A percentile compares a stretch with the other conserved stretches of the same genome.
These are phyloP conservation scores for Candida argentea DNA, from an alignment of 805 yeast species.

Conservation along the genomic window DNA sequence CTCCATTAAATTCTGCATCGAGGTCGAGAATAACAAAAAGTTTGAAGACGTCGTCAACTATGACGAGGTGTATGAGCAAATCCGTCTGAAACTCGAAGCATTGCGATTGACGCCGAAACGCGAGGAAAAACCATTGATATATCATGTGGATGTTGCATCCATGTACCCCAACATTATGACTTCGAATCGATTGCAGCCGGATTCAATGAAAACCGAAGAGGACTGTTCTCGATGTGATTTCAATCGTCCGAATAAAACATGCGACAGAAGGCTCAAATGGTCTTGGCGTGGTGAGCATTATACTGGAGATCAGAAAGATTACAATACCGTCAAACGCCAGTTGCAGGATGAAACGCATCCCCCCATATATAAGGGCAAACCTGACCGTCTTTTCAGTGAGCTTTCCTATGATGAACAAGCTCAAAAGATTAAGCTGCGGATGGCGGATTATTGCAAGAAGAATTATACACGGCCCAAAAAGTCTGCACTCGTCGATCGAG, in stretches of 20 bases:
- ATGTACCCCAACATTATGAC: slow-evolving; percentile 99
- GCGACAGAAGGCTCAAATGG: slow-evolving; percentile 92
- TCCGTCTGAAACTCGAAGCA: slow-evolving; percentile 44
- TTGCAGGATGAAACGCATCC: slow-evolving; percentile 73
- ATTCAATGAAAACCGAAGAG: slow-evolving; percentile 88
- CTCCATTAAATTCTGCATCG: slow-evolving; percentile 74
- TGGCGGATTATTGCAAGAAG: slow-evolving; percentile 77
- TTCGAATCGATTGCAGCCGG: slow-evolving; percentile 93
- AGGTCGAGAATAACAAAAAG: slow-evolving; percentile 65
- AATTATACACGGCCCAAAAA: slow-evolving; percentile 74
- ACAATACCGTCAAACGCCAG: slow-evolving; percentile 79
- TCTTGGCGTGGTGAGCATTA: slow-evolving; percentile 96
- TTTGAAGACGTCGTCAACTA: slow-evolving; percentile 74
- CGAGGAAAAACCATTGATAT: slow-evolving; percentile 73
- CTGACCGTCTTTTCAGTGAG: slow-evolving; percentile 62
- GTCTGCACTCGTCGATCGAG: slow-evolving; percentile 78
- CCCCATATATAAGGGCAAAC: slow-evolving; percentile 43
- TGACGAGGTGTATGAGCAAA: slow-evolving; percentile 58
- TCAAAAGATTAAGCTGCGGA: slow-evolving; percentile 57
- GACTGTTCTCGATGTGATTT: slow-evolving; percentile 98
- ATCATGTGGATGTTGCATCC: slow-evolving; percentile 98
- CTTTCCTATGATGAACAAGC: slow-evolving; percentile 73
- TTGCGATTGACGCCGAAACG: slow-evolving; percentile 56
- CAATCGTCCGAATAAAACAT: slow-evolving; percentile 86
- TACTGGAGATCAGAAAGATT: slow-evolving; percentile 88